Percentiles rank a stretch among this genome's conserved stretches.
phyloP scores from a whole-genome alignment of 768 basidiomycete genomes.

The Cytidiella melzeri region DNA sequence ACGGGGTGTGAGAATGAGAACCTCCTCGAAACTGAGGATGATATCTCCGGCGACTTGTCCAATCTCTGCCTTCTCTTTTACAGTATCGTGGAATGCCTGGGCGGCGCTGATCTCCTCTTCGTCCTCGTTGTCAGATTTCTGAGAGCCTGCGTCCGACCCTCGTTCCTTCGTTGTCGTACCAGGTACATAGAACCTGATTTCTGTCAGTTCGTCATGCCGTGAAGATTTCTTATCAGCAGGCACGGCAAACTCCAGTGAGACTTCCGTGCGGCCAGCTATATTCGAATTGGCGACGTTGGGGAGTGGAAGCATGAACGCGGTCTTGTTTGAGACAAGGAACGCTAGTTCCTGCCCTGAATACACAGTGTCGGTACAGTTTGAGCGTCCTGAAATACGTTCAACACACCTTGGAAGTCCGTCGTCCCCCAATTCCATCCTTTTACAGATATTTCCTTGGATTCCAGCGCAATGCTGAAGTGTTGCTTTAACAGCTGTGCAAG shows the following conservation, averaged over 20 bases:
- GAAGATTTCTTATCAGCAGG: constrained; percentile 41
- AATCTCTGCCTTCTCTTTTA: constrained; percentile 95
- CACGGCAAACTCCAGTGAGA: constrained; percentile 90
- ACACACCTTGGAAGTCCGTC: constrained; percentile 85
- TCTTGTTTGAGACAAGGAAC: constrained; percentile 84
- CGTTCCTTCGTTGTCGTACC: constrained; percentile 60
- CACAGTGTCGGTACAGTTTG: constrained; percentile 5
- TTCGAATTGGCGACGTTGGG: constrained; percentile 90
- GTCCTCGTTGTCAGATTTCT: constrained; percentile 63
- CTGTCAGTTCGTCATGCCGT: constrained; percentile 78
- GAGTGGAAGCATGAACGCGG: constrained; percentile 86
- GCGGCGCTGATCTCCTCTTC: constrained; percentile 87
- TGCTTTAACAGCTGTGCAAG: constrained; percentile 77
- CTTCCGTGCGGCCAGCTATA: constrained; percentile 94
- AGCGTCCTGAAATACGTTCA: no score
- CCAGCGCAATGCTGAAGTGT: constrained; percentile 80
- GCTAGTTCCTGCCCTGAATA: constrained; percentile 79
- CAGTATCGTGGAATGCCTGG: constrained; percentile 91
- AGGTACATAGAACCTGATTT: constrained; percentile 95
- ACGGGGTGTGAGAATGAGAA: constrained; percentile 91
- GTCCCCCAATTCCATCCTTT: constrained; percentile 99
- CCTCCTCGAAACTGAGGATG: constrained; percentile 92
- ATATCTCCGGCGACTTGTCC: constrained; percentile 88
- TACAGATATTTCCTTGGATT: constrained; percentile 79
- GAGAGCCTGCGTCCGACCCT: constrained; percentile 68